Evolutionary conservation across 768 basidiomycete genomes (phyloP).

Genomic region (Amanita muscaria): DNA sequence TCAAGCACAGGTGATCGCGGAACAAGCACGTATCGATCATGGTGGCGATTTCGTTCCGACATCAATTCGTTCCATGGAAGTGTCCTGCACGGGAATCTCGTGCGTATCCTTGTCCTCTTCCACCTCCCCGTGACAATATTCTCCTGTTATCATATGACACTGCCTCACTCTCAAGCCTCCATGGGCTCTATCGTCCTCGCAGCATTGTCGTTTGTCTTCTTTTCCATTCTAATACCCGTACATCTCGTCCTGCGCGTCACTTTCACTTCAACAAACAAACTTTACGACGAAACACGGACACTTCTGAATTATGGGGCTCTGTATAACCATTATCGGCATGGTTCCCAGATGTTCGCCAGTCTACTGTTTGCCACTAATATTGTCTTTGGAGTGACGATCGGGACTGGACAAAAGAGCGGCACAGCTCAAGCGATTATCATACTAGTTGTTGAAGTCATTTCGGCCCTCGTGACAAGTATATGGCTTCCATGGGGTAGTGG

Average conservation of each 20-base stretch:
- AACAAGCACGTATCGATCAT: slow-evolving; percentile 31
- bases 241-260: slow-evolving; percentile 72
- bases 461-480: slow-evolving; percentile 81
- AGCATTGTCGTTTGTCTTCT: slow-evolving; percentile 66
- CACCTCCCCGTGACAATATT: slow-evolving; percentile 93
- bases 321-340: slow-evolving; percentile 91
- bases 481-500: slow-evolving; percentile 98
- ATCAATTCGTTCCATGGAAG: slow-evolving; percentile 75
- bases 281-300: slow-evolving; percentile 93
- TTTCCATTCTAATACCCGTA: slow-evolving; percentile 72
- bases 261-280: slow-evolving; percentile 74
- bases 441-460: slow-evolving; percentile 78
- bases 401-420: slow-evolving; percentile 83
- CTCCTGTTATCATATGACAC: slow-evolving; percentile 78
- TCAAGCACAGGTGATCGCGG: slow-evolving; percentile 24
- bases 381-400: slow-evolving; percentile 75
- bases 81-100: slow-evolving; percentile 82
- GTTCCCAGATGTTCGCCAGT: slow-evolving; percentile 81
- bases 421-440: slow-evolving; percentile 89
- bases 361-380: slow-evolving; percentile 78
- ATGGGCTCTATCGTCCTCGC: slow-evolving; percentile 67
- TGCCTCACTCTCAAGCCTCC: slow-evolving; percentile 41
- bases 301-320: slow-evolving; percentile 84
- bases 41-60: slow-evolving; percentile 50
- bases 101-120: slow-evolving; percentile 85